Evolutionary conservation across 305 asterid species (phyloP), one percentile per base, ranked within the genome.

Genomic region (Rubia peregrina): DNA sequence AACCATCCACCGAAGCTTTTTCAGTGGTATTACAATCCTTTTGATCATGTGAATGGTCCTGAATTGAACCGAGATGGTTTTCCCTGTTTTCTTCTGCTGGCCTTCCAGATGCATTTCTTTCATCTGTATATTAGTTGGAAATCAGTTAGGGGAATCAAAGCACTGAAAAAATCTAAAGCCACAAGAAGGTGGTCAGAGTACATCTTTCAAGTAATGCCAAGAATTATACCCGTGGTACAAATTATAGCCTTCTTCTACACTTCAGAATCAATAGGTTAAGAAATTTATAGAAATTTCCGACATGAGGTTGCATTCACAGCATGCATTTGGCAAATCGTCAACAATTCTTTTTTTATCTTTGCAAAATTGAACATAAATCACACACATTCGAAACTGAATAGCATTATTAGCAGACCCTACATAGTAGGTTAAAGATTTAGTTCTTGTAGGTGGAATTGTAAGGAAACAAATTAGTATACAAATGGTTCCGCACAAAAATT

Each of bases 41-140:
- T 72, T 72, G 81, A 79, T 77, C 73, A 77, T 86, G 83, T 77
- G 79, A 67, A 69, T 74, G 83, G 60, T 81, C 87, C 76, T 80
- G 86, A 71, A 80, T 69, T 69, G 92, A 83, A 76, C 79, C 81
- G 62, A 66, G 60, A 48, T 85, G 74, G 68, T 80, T 73, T 81
- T 84, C 90, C 74, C 79, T 75, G 53, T 77, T 78, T 71, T 81
- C 81, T 68, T 86, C 89, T 30, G 77, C 75, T 76, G 71, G 85
- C 60, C 83, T 84, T 65, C 80, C 86, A 57, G 83, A 61, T 70
- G 83, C 85, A 76, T 76, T 76, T 78, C 76, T 80, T 75, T 85
- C 94, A 74, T 87, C 94, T 86, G 84, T 63, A 83, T 73, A 67
- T 67, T 77, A 73, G 72, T 65, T 57, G 67, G 72, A 68, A 73